These are phyloP conservation scores for Brassica rapa DNA, from an alignment of 345 rosid species.

Conservation along the genomic window DNA sequence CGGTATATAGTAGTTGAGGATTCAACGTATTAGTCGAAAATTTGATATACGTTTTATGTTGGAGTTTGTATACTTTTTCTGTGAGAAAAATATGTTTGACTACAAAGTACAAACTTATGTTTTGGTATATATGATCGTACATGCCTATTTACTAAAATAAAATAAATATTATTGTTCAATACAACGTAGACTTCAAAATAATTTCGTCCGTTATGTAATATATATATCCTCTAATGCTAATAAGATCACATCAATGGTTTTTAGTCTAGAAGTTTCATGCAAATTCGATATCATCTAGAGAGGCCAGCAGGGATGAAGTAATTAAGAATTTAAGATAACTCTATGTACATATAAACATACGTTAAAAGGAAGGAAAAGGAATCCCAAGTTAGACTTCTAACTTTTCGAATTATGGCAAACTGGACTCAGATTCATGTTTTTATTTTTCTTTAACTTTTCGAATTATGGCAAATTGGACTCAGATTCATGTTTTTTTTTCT, in stretches of 20 bases:
- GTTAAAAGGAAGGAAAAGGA: neutral
- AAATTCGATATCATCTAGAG: neutral
- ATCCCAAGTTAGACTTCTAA: neutral
- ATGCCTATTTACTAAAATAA: neutral
- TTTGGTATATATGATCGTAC: neutral
- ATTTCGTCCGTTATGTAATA: neutral
- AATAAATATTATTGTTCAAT: neutral
- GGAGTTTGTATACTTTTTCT: neutral
- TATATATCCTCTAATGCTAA: neutral
- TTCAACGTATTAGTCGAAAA: neutral
- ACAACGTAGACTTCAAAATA: neutral
- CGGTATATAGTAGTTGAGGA: neutral
- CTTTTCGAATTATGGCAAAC: neutral
- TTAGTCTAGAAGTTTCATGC: neutral
- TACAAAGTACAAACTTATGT: neutral
- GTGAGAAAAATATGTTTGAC: neutral
- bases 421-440: neutral
- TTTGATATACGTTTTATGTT: neutral
- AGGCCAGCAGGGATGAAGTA: neutral
- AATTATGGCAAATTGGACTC: neutral
- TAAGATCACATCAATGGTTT: neutral
- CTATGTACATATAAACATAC: neutral
- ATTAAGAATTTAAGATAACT: neutral
- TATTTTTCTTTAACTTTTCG: neutral
- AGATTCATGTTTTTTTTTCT: neutral